phyloP scores from a whole-genome alignment of 106 monocot genomes.

The Acorus gramineus region DNA sequence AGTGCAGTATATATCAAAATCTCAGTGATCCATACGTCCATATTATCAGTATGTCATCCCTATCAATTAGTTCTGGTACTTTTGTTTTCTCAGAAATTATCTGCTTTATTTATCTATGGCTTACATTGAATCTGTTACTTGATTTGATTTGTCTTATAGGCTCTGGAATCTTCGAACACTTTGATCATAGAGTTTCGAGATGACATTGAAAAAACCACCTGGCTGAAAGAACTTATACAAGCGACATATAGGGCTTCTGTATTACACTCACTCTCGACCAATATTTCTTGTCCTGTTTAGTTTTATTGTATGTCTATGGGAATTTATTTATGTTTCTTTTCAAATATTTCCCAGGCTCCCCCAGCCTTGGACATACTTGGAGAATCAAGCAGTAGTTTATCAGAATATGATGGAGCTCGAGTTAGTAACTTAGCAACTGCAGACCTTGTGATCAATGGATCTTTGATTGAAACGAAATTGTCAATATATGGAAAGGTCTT shows the following conservation, averaged over 20 bases:
- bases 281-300: not conserved
- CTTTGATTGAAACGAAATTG: conserved; percentile 70
- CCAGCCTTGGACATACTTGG: conserved; percentile 57
- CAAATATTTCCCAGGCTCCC: conserved; percentile 37
- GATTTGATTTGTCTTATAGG: conserved; percentile 31
- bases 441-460: conserved; percentile 77
- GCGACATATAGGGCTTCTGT: conserved; percentile 88
- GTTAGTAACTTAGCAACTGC: conserved; percentile 23
- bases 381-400: conserved; percentile 18
- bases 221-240: conserved; percentile 79
- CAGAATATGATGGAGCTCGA: conserved; percentile 20
- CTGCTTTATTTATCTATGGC: not conserved
- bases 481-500: conserved; percentile 67
- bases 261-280: not conserved
- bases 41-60: no score
- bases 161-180: conserved; percentile 81
- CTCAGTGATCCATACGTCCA: no score
- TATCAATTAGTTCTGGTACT: no score
- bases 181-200: conserved; percentile 74
- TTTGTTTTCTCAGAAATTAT: no score
- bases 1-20: no score
- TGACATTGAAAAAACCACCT: conserved; percentile 54
- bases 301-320: not conserved
- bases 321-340: not conserved
- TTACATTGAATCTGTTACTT: not conserved